phyloP scores from a whole-genome alignment of 202 grass and related monocot species.

The Digitaria exilis region DNA sequence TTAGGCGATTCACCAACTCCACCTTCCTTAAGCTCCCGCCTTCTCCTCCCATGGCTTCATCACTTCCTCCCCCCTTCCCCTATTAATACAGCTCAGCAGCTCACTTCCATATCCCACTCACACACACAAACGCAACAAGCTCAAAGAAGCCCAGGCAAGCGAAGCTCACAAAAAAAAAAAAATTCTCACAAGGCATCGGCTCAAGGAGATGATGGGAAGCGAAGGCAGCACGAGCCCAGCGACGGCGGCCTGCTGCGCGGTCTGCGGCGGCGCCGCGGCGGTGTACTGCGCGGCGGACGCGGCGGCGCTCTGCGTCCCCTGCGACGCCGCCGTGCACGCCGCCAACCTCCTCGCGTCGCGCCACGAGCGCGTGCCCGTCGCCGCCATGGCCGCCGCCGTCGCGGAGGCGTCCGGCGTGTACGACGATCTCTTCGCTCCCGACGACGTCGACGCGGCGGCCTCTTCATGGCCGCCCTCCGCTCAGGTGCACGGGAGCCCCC shows the following conservation, averaged over 20 bases:
- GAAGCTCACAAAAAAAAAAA: not conserved
- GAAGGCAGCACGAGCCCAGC: conserved; percentile 46
- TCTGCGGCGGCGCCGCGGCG: conserved; percentile 44
- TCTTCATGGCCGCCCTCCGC: conserved; percentile 27
- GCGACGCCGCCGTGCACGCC: conserved; percentile 58
- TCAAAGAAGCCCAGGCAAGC: not conserved
- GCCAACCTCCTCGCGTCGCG: conserved; percentile 54
- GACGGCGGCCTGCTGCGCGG: conserved; percentile 37
- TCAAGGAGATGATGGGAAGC: conserved; percentile 26
- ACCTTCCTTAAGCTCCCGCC: conserved; percentile 31
- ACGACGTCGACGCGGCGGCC: conserved; percentile 26
- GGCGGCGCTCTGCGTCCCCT: conserved; percentile 56
- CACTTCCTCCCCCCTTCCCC: not conserved
- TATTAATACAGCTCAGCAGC: conserved; percentile 56
- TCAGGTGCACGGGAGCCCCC: conserved; percentile 27
- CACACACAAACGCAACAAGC: not conserved
- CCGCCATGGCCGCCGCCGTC: conserved; percentile 9
- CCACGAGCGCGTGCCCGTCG: conserved; percentile 55
- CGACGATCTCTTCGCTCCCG: conserved; percentile 46
- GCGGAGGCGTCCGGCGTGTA: conserved; percentile 46
- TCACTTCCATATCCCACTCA: conserved; percentile 37
- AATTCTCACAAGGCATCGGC: too few relatives aligned
- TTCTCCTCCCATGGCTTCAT: not conserved
- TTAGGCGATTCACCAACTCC: conserved; percentile 38
- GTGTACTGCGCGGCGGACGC: conserved; percentile 61